Conservation (phyloP, 1,139 yeast genomes). For the Sugiyamaella japonica region DNA sequence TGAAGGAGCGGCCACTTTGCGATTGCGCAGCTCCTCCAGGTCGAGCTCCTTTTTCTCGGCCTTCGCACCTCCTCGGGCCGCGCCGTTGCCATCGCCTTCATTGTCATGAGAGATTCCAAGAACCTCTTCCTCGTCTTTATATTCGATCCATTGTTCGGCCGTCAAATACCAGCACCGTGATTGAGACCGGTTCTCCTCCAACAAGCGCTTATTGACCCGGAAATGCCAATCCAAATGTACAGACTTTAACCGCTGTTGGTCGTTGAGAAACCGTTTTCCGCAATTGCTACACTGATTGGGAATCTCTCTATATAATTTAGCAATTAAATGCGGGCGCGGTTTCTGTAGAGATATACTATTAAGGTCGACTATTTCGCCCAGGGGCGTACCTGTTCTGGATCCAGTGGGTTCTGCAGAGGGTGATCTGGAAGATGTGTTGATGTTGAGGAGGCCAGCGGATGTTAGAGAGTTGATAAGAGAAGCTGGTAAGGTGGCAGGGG, state of each 20-base stretch:
- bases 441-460: slow-evolving; percentile 27
- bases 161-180: slow-evolving; percentile 82
- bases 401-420: slow-evolving; percentile 4
- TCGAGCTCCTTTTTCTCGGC: slow-evolving; percentile 18
- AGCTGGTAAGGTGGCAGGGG: slow-evolving; percentile 12
- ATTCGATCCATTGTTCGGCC: slow-evolving; percentile 71
- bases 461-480: slow-evolving; percentile 27
- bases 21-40: slow-evolving; percentile 31
- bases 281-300: slow-evolving; percentile 87
- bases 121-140: slow-evolving; percentile 61
- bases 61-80: slow-evolving; percentile 15
- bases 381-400: slow-evolving; percentile 7
- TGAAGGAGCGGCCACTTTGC: slow-evolving; percentile 59
- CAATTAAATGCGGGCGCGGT: slow-evolving; percentile 39
- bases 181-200: slow-evolving; percentile 54
- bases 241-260: slow-evolving; percentile 56
- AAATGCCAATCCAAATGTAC: slow-evolving; percentile 95
- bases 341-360: slow-evolving; percentile 34
- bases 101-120: slow-evolving; percentile 38
- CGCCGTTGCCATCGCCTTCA: slow-evolving; percentile 23
- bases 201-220: slow-evolving; percentile 77
- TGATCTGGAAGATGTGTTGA: slow-evolving; percentile 6
- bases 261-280: slow-evolving; percentile 77
- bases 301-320: slow-evolving; percentile 54
- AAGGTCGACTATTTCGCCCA: slow-evolving; percentile 30